Base-by-base conservation (phyloP, 202 grass and related monocot genomes). In the Dendrocalamus latiflorus region DNA sequence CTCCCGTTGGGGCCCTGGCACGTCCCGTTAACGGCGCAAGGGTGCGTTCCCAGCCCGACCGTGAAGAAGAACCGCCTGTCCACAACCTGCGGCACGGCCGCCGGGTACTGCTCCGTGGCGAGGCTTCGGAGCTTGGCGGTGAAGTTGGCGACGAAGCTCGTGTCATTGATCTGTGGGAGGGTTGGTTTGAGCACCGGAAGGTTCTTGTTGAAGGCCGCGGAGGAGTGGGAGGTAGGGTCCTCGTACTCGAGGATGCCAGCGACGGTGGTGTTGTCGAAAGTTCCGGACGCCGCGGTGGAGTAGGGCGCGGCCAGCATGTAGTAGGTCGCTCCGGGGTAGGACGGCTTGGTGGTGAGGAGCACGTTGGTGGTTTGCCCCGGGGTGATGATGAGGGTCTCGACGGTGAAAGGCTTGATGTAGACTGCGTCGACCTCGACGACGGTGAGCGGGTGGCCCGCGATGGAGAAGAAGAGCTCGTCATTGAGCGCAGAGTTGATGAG, bases 401-500 rank as follows among this genome's bases (percentile, higher is more conserved):
- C 82, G 12, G 73, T 79, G 59, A 97, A 73, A 2, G 89, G 94
- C 83, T 97, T 97, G 9, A 94, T 70, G 75, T 94, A 97, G 64
- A 93, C 87, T 0, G 91, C 94, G 42, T 94, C 89, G 36, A 91
- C 89, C 11, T 94, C 94, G 21, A 97, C 87, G 18, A 97, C 17
- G 38, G 91, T 92, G 61, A 97, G 89, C 39, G 67, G 47, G 86
- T 97, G 94, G 36, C 90, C 86, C 28, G 89, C 89, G 80, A 97
- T 66, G 51, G 90, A 91, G 89, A 97, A 97, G 85, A 97, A 97
- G 67, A 93, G 89, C 78, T 93, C 94, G 33, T 91, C 91, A 10
- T 97, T 97, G 86, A 97, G 89, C 57, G 94, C 94, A 51, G 94
- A 87, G 68, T 97, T 97, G 84, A 97, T 88, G 74, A 94, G 75